Evolutionary conservation across 2,329 filamentous ascomycete genomes (phyloP).

Genomic region (Bipolaris zeicola): DNA sequence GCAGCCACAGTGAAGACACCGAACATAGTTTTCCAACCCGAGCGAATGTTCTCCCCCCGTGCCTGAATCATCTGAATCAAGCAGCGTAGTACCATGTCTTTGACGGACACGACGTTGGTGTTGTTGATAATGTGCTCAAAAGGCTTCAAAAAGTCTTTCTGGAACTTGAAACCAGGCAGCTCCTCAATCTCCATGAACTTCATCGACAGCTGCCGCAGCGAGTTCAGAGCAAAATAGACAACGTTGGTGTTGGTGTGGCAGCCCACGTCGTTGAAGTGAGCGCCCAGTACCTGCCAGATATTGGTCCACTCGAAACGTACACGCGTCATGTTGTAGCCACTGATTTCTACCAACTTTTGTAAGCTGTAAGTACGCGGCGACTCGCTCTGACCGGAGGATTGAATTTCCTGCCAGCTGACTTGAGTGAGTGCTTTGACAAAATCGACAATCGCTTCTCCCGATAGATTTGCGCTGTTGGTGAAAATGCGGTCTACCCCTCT

Average conservation of each 20-base stretch:
- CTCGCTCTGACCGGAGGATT: slow-evolving; percentile 93
- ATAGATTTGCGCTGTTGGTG: slow-evolving; percentile 91
- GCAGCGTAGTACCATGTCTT: slow-evolving; percentile 95
- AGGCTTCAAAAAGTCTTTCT: slow-evolving; percentile 98
- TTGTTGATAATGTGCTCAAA: slow-evolving; percentile 98
- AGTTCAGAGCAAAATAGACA: slow-evolving; percentile 97
- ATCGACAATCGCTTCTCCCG: slow-evolving; percentile 91
- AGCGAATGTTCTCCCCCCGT: slow-evolving; percentile 92
- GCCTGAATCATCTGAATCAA: slow-evolving; percentile 99
- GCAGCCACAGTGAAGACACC: slow-evolving; percentile 97
- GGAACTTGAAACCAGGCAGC: slow-evolving; percentile 97
- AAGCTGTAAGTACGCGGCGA: slow-evolving; percentile 95
- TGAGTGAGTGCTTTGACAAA: slow-evolving; percentile 92
- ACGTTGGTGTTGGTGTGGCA: slow-evolving; percentile 96
- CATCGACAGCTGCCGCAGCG: slow-evolving; percentile 93
- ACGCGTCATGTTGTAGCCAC: slow-evolving; percentile 99
- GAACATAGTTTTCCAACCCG: slow-evolving; percentile 99
- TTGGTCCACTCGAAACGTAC: slow-evolving; percentile 98
- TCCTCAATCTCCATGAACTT: slow-evolving; percentile 99
- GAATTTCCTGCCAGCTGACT: slow-evolving; percentile 99
- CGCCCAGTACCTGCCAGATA: slow-evolving; percentile 96
- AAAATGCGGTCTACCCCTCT: slow-evolving; percentile 95
- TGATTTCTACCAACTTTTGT: slow-evolving; percentile 98
- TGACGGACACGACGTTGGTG: slow-evolving; percentile 86
- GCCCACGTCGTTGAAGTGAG: slow-evolving; percentile 97